These are phyloP conservation scores for Cinnamomum micranthum DNA, from an alignment of 164 flowering plant species.

Conservation along the genomic window DNA sequence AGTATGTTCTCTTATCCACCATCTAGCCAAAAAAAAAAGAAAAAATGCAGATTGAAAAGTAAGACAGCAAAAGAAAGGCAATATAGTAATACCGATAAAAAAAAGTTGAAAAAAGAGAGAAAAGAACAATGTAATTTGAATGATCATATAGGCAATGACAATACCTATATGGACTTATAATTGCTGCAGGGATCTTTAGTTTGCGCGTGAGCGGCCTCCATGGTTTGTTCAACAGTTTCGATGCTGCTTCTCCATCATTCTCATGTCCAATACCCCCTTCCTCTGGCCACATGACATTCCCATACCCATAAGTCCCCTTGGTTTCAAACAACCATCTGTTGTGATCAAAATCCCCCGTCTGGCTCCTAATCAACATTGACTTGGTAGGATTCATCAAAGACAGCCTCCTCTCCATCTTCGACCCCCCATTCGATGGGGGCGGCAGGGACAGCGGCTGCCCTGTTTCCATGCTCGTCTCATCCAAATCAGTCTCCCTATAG, in stretches of 20 bases:
- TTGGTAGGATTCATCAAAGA: slow-evolving; percentile 50
- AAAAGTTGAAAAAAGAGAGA: not conserved
- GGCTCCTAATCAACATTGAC: slow-evolving; percentile 47
- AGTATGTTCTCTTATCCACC: not conserved
- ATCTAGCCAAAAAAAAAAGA: too few relatives aligned
- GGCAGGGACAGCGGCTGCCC: slow-evolving; percentile 28
- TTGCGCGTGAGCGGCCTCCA: slow-evolving; percentile 82
- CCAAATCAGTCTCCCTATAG: slow-evolving; percentile 38
- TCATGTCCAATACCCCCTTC: slow-evolving; percentile 35
- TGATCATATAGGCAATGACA: not conserved
- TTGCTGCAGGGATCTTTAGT: slow-evolving; percentile 56
- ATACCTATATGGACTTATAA: slow-evolving; percentile 82
- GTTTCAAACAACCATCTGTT: slow-evolving; percentile 70
- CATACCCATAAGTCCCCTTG: slow-evolving; percentile 71
- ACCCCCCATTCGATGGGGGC: slow-evolving; percentile 23
- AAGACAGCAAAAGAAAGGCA: not conserved
- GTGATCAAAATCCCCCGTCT: slow-evolving; percentile 71
- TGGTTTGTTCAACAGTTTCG: slow-evolving; percentile 43
- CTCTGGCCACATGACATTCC: slow-evolving; percentile 73
- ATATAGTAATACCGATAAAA: not conserved
- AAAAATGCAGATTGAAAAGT: too few relatives aligned
- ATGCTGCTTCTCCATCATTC: slow-evolving; percentile 17
- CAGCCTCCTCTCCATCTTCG: slow-evolving; percentile 55
- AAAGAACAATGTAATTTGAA: not conserved
- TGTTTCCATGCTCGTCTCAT: slow-evolving; percentile 25